Conservation (phyloP, 2,329 filamentous ascomycete genomes). For the Venturia aucupariae region DNA sequence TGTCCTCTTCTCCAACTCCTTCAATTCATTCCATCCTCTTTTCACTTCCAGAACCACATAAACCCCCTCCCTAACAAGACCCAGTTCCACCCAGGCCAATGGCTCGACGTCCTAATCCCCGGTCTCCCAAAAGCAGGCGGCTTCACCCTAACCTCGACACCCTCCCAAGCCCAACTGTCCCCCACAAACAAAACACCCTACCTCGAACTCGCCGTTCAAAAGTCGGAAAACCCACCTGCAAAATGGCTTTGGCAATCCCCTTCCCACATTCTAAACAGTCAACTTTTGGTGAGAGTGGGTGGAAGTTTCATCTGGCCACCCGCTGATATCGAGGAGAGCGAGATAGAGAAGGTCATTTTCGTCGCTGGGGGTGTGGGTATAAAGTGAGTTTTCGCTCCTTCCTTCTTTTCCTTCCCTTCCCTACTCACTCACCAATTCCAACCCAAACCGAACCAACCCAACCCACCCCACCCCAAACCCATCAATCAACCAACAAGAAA, state of each 20-base stretch:
- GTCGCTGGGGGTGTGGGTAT: slow-evolving; percentile 76
- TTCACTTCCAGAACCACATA: too few relatives aligned
- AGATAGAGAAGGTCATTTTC: slow-evolving; percentile 56
- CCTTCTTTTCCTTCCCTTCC: slow-evolving; percentile 12
- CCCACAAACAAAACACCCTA: slow-evolving; percentile 33
- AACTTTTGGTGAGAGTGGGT: slow-evolving; percentile 62
- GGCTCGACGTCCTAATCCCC: slow-evolving; percentile 76
- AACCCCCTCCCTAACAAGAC: not conserved
- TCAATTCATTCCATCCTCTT: too few relatives aligned
- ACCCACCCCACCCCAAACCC: not conserved
- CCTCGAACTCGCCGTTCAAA: slow-evolving; percentile 71
- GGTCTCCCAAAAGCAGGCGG: slow-evolving; percentile 62
- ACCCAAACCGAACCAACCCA: not conserved
- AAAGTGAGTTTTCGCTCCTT: slow-evolving; percentile 44
- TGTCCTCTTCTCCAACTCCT: too few relatives aligned
- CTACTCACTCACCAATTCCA: too few relatives aligned
- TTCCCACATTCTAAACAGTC: slow-evolving; percentile 47
- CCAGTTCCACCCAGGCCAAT: slow-evolving; percentile 74
- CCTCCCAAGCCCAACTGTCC: slow-evolving; percentile 39
- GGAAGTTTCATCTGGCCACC: slow-evolving; percentile 77
- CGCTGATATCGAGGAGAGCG: not conserved
- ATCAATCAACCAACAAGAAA: too few relatives aligned
- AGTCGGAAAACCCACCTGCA: slow-evolving; percentile 64
- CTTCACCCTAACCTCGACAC: slow-evolving; percentile 78
- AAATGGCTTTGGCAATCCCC: slow-evolving; percentile 62